Conservation (phyloP, 2,329 filamentous ascomycete genomes). For the Colletotrichum scovillei region DNA sequence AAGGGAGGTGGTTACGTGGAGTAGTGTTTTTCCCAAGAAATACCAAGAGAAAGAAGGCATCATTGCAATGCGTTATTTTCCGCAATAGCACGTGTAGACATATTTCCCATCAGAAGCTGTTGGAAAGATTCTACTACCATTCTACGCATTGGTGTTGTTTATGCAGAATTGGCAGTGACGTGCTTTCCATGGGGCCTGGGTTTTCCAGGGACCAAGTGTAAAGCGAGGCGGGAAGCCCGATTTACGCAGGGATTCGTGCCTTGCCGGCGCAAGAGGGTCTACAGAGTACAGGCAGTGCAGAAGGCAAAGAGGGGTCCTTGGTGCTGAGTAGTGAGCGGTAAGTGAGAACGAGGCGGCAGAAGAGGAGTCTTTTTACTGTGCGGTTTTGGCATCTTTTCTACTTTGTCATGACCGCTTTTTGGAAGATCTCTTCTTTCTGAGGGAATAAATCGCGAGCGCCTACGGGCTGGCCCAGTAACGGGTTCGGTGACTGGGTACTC, state of each 20-base stretch:
- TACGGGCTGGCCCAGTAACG: neutral
- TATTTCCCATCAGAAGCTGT: neutral
- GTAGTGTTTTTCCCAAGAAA: neutral
- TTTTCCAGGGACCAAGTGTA: neutral
- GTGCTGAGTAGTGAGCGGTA: neutral
- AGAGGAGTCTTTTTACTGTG: neutral
- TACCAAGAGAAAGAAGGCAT: neutral
- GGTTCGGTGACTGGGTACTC: neutral
- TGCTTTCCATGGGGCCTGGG: slow-evolving; percentile 18
- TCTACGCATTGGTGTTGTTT: slow-evolving; percentile 28
- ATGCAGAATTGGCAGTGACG: slow-evolving; percentile 25
- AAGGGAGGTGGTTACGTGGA: neutral
- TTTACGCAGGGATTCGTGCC: slow-evolving; percentile 31
- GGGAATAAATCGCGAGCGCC: neutral
- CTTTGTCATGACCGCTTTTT: slow-evolving; percentile 8
- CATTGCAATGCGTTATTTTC: neutral
- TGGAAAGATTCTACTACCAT: neutral
- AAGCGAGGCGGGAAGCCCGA: slow-evolving; percentile 29
- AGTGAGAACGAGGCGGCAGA: neutral
- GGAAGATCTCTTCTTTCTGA: neutral
- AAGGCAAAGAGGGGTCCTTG: neutral
- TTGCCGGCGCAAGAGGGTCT: neutral
- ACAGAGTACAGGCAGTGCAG: neutral
- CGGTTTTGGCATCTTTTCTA: no score
- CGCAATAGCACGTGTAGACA: neutral